These are phyloP conservation scores for Dactylis glomerata DNA, from an alignment of 176 grass and related monocot species.

Conservation along the genomic window DNA sequence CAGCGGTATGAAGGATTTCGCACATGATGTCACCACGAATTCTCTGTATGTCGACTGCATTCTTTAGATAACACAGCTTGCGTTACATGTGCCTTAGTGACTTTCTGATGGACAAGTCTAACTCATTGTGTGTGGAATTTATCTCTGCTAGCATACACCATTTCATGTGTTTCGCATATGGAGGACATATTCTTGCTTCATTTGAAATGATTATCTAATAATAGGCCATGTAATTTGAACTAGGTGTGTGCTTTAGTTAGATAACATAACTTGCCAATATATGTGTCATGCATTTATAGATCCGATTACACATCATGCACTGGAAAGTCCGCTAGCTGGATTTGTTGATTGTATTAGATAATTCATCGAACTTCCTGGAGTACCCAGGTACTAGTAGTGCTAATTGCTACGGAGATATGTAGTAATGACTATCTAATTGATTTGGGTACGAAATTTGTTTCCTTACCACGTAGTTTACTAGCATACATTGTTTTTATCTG, in stretches of 20 bases:
- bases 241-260: neutral
- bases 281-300: neutral
- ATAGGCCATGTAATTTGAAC: too few relatives aligned
- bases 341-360: neutral
- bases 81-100: neutral
- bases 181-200: too few relatives aligned
- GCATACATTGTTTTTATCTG: neutral
- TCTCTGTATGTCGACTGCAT: neutral
- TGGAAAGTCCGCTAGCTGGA: neutral
- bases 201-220: too few relatives aligned
- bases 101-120: neutral
- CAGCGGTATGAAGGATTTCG: neutral
- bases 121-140: too few relatives aligned
- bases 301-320: neutral
- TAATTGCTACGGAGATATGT: neutral
- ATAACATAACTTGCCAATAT: neutral
- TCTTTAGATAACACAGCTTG: neutral
- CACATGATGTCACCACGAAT: neutral
- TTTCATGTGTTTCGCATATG: too few relatives aligned
- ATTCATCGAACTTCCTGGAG: neutral
- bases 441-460: neutral
- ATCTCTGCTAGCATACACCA: too few relatives aligned
- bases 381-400: neutral
- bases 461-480: too few relatives aligned
- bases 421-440: neutral